Evolutionary conservation across 208 protist genomes (phyloP).

Genomic region (Crithidia acanthocephali): DNA sequence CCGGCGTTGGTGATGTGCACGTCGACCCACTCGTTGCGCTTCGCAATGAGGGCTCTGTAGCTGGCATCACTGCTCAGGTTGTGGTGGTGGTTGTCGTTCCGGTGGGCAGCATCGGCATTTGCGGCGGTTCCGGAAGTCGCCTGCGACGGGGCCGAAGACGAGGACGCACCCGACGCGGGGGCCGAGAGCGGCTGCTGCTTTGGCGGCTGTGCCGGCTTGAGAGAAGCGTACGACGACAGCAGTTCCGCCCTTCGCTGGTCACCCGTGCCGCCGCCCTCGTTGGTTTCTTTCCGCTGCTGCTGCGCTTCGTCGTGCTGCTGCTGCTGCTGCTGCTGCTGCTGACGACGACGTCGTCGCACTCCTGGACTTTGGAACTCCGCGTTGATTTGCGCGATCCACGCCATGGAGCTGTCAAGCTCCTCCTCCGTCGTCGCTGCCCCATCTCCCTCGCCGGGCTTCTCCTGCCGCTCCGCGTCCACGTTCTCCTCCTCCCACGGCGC

Average conservation of each 20-base stretch:
- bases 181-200: not conserved
- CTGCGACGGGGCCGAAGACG: not conserved
- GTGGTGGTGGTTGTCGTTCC: not conserved
- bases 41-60: not conserved
- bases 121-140: not conserved
- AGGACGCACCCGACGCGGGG: not conserved
- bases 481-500: conserved; percentile 6
- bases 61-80: not conserved
- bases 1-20: conserved; percentile 44
- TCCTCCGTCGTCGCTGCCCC: not conserved
- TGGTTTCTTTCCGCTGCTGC: not conserved
- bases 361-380: conserved; percentile 1
- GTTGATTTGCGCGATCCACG: conserved; percentile 18
- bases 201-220: not conserved
- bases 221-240: not conserved
- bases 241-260: not conserved
- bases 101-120: not conserved
- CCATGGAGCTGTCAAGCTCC: not conserved
- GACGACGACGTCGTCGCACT: not conserved
- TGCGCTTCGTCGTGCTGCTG: not conserved
- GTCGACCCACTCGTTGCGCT: conserved; percentile 28
- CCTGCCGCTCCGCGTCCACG: not conserved
- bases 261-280: not conserved
- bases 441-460: not conserved
- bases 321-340: not conserved